Evolutionary conservation across 805 yeast genomes (phyloP).

Genomic region (Huiozyma naganishii): DNA sequence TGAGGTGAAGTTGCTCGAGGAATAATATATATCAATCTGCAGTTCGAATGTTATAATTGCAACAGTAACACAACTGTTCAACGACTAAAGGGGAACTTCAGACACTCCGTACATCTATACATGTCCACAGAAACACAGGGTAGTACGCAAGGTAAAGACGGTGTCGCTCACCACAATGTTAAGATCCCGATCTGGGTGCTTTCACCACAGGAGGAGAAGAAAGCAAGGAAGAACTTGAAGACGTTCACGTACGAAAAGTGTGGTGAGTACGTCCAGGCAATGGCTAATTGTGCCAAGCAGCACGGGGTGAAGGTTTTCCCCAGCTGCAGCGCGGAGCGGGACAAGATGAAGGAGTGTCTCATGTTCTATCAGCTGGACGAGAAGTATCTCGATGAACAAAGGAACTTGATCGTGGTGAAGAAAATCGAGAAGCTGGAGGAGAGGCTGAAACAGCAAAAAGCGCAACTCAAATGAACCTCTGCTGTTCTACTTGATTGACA

Average conservation of each 20-base stretch:
- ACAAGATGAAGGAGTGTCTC: slow-evolving; percentile 55
- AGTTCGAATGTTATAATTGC: no score
- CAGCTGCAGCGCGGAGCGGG: slow-evolving; percentile 49
- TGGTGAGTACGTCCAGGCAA: slow-evolving; percentile 55
- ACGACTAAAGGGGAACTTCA: no score
- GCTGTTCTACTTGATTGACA: no score
- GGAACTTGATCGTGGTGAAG: slow-evolving; percentile 51
- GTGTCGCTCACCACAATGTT: not conserved
- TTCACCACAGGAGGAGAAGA: slow-evolving; percentile 66
- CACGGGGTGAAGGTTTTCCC: slow-evolving; percentile 58
- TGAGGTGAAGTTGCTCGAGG: no score
- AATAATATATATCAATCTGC: no score
- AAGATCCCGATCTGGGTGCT: slow-evolving; percentile 64
- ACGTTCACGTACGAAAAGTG: slow-evolving; percentile 54
- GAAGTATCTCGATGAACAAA: slow-evolving; percentile 56
- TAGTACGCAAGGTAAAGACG: not conserved
- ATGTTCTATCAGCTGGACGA: slow-evolving; percentile 42
- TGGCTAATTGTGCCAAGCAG: slow-evolving; percentile 53
- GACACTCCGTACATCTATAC: no score
- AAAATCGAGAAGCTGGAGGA: slow-evolving; percentile 36
- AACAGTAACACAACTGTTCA: no score
- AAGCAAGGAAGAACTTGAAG: slow-evolving; percentile 62
- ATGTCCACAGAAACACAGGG: not conserved
- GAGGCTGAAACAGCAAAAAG: slow-evolving; percentile 2
- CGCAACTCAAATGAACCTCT: no score